phyloP scores from a whole-genome alignment of 768 basidiomycete genomes.

The Lentinula edodes region DNA sequence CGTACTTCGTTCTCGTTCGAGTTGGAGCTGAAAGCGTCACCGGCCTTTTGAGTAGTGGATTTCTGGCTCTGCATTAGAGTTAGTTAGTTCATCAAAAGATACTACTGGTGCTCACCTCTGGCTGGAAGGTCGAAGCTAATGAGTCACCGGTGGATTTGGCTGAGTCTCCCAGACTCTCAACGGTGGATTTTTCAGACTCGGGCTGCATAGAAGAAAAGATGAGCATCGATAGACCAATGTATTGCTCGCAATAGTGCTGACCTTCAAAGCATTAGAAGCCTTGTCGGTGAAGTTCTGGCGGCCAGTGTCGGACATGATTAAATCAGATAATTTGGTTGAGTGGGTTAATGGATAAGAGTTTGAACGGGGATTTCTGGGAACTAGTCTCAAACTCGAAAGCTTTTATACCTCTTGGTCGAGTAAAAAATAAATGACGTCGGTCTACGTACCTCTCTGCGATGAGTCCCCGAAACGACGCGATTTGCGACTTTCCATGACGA shows the following conservation, averaged over 20 bases:
- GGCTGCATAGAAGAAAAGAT: slow-evolving; percentile 29
- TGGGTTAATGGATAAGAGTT: not conserved
- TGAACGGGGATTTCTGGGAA: not conserved
- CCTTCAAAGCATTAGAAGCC: slow-evolving; percentile 44
- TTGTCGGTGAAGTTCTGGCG: slow-evolving; percentile 61
- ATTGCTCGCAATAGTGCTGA: slow-evolving; percentile 11
- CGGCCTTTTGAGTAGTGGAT: slow-evolving; percentile 40
- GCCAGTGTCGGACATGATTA: slow-evolving; percentile 46
- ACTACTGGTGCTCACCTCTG: slow-evolving; percentile 27
- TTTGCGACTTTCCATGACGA: not conserved
- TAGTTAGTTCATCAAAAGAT: too few relatives aligned
- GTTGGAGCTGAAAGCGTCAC: slow-evolving; percentile 43
- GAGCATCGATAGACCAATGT: not conserved
- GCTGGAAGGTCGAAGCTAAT: slow-evolving; percentile 41
- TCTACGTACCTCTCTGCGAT: not conserved
- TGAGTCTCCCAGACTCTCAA: slow-evolving; percentile 45
- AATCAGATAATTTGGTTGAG: not conserved
- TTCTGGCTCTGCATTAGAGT: slow-evolving; percentile 40
- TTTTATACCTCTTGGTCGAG: not conserved
- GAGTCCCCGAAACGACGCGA: not conserved
- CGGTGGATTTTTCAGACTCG: slow-evolving; percentile 51
- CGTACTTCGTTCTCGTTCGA: slow-evolving; percentile 39
- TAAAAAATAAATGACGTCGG: not conserved
- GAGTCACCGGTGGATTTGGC: slow-evolving; percentile 45
- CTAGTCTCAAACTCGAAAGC: not conserved